Evolutionary conservation across 805 yeast genomes (phyloP).

Genomic region (Wickerhamiella hasegawae): DNA sequence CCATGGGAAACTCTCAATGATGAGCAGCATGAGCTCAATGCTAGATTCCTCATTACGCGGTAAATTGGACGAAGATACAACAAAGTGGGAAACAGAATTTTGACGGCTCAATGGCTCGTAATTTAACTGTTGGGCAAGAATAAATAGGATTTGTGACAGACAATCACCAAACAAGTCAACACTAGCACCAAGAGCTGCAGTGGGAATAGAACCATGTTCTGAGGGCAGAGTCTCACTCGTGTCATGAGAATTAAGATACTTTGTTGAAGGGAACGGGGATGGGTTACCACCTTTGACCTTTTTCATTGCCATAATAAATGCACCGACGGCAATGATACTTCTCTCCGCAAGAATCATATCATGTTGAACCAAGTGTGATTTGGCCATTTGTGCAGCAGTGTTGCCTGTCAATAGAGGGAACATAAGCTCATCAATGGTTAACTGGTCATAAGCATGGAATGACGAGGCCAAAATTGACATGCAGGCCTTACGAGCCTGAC

Average conservation of each 20-base stretch:
- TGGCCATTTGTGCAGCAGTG: slow-evolving; percentile 13
- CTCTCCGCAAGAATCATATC: slow-evolving; percentile 60
- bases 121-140: slow-evolving; percentile 2
- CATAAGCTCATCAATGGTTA: slow-evolving; percentile 62
- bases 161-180: slow-evolving; percentile 16
- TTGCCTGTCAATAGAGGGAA: slow-evolving; percentile 39
- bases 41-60: slow-evolving; percentile 2
- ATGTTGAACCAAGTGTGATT: slow-evolving; percentile 23
- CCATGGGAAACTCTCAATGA: slow-evolving; percentile 65
- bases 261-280: slow-evolving; percentile 57
- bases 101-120: slow-evolving; percentile 9
- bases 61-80: slow-evolving; percentile 2
- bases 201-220: background rate
- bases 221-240: too few relatives aligned
- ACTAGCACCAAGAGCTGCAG: slow-evolving; percentile 12
- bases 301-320: slow-evolving; percentile 55
- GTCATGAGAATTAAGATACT: slow-evolving; percentile 18
- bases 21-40: slow-evolving; percentile 45
- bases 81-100: slow-evolving; percentile 14
- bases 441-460: slow-evolving; percentile 66
- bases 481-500: slow-evolving; percentile 43
- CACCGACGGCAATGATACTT: slow-evolving; percentile 46
- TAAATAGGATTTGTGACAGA: slow-evolving; percentile 9
- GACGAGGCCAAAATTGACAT: slow-evolving; percentile 61
- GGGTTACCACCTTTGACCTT: slow-evolving; percentile 40